Percentiles rank a stretch among this genome's conserved stretches.
phyloP scores from a whole-genome alignment of 1,139 yeast species.

The Meyerozyma carpophila region DNA sequence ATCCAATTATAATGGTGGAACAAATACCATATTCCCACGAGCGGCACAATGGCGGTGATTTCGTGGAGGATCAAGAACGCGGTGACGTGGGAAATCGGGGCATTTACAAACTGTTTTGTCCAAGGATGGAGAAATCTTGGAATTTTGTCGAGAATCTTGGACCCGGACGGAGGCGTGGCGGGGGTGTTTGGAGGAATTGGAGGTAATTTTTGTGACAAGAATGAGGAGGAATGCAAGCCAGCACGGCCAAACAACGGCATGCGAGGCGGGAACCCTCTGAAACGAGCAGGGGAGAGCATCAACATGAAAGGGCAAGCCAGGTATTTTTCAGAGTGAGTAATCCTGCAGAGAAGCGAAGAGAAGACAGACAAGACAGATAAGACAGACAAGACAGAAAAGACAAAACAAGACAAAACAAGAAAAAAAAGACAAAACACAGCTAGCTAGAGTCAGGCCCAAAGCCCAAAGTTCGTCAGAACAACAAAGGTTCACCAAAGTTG shows the following conservation, averaged over 20 bases:
- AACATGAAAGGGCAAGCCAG: no score
- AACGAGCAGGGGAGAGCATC: no score
- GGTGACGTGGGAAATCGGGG: conserved; percentile 67
- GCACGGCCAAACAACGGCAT: neutral
- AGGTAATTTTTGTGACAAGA: neutral
- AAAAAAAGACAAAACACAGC: no score
- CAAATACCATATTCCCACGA: conserved; percentile 69
- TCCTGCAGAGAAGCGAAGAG: no score
- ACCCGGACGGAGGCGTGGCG: neutral
- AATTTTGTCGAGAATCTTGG: conserved; percentile 25
- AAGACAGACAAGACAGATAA: no score
- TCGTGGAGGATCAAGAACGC: conserved; percentile 82
- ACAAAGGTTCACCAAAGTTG: no score
- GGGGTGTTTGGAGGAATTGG: neutral
- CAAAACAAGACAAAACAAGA: no score
- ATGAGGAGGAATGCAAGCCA: neutral
- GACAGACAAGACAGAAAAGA: no score
- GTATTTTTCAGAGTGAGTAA: no score
- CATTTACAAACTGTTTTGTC: conserved; percentile 44
- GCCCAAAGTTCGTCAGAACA: no score
- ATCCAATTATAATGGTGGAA: conserved; percentile 50
- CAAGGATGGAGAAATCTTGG: conserved; percentile 50
- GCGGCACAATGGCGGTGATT: conserved; percentile 75
- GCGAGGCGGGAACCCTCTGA: neutral
- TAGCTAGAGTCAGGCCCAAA: no score